phyloP scores from a whole-genome alignment of 2,329 filamentous ascomycete species.

The Calonectria honghensis region DNA sequence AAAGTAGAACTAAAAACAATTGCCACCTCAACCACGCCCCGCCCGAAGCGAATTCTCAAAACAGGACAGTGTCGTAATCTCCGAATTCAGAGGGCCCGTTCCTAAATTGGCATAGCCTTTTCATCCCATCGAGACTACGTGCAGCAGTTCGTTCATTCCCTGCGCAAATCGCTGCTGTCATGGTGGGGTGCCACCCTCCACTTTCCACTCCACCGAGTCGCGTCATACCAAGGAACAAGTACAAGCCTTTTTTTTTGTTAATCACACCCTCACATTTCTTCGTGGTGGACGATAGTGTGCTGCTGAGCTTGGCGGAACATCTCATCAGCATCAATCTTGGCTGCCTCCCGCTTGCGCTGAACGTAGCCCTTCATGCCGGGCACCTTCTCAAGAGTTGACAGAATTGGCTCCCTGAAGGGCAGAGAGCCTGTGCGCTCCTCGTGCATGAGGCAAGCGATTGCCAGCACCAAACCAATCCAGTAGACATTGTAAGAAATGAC shows the following conservation, averaged over 20 bases:
- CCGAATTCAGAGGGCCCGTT: not conserved
- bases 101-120: slow-evolving; percentile 11
- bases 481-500: slow-evolving; percentile 91
- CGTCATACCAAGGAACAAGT: not conserved
- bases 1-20: not conserved
- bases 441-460: slow-evolving; percentile 57
- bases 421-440: slow-evolving; percentile 41
- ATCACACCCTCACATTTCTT: not conserved
- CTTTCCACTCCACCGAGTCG: not conserved
- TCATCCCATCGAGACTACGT: not conserved
- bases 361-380: slow-evolving; percentile 37
- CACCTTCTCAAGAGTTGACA: slow-evolving; percentile 27
- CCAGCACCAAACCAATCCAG: slow-evolving; percentile 73
- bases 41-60: not conserved
- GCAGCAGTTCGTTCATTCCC: not conserved
- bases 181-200: slow-evolving; percentile 5
- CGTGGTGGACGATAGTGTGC: slow-evolving; percentile 33
- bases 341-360: slow-evolving; percentile 25
- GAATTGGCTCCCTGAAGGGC: slow-evolving; percentile 31
- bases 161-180: slow-evolving; percentile 11
- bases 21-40: not conserved
- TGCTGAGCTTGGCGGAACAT: slow-evolving; percentile 36
- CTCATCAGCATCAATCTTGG: slow-evolving; percentile 35
- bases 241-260: not conserved
- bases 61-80: not conserved